A percentile compares a stretch with the other conserved stretches of the same genome.
phyloP scores from a whole-genome alignment of 148 eudicot species.

The Tetragonia tetragonoides region DNA sequence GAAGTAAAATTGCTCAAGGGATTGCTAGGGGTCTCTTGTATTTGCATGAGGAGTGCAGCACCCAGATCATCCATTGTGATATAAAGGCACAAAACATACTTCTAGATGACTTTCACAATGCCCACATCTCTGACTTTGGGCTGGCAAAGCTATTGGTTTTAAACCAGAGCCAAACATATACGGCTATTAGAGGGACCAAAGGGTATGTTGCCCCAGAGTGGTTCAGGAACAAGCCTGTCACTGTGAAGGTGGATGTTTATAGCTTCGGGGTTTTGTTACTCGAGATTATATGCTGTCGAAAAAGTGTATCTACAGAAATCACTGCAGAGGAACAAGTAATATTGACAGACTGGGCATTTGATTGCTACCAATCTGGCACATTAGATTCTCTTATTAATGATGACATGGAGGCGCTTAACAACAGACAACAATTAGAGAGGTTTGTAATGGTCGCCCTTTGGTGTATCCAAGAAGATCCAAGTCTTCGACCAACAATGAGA shows the following conservation, averaged over 20 bases:
- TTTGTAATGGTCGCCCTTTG: slow-evolving; percentile 35
- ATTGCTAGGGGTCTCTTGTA: slow-evolving; percentile 44
- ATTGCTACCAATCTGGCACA: slow-evolving; percentile 1
- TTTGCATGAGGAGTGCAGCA: slow-evolving; percentile 55
- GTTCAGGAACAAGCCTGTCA: slow-evolving; percentile 23
- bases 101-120: slow-evolving; percentile 42
- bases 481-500: slow-evolving; percentile 16
- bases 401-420: slow-evolving; percentile 6
- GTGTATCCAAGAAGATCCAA: slow-evolving; percentile 52
- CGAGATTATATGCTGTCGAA: slow-evolving; percentile 15
- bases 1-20: slow-evolving; percentile 31
- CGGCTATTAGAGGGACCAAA: slow-evolving; percentile 26
- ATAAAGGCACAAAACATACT: slow-evolving; percentile 71
- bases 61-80: slow-evolving; percentile 69
- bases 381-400: slow-evolving; percentile 4
- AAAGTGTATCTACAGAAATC: neutral
- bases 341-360: slow-evolving; percentile 16
- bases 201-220: slow-evolving; percentile 30
- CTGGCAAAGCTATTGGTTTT: slow-evolving; percentile 2
- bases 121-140: slow-evolving; percentile 41
- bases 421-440: neutral
- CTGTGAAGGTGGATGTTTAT: slow-evolving; percentile 28
- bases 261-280: slow-evolving; percentile 22
- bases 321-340: neutral
- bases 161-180: slow-evolving; percentile 13